Base-by-base conservation (phyloP, 2,329 filamentous ascomycete genomes). In the Periconia macrospinosa region DNA sequence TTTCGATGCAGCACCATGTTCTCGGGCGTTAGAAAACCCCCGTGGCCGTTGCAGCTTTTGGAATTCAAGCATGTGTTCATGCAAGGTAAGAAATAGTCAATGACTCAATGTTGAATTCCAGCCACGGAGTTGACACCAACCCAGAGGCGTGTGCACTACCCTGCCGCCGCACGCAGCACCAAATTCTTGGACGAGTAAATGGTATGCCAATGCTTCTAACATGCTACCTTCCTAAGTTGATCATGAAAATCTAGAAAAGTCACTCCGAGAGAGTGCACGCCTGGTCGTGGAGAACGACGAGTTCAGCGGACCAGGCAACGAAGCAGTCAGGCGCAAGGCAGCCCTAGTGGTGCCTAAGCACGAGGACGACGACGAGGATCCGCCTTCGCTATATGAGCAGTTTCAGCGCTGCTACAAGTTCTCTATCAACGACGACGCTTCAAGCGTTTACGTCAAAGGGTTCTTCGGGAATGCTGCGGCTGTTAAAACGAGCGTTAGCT, bases 381-480 rank as follows among this genome's bases (percentile, higher is more conserved):
- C 62, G 37, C 63, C 63, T 8, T 53, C 53, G 17, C 52, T 58
- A 19, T 46, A 55, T 3, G 80, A 84, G 57, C 78, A 78, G 40
- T 75, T 80, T 51, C 76, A 76, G 61, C 76, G 73, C 55, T 64
- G 78, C 82, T 81, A 55, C 75, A 79, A 58, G 82, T 81, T 27
- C 80, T 83, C 61, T 30, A 30, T 30, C 66, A 82, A 86, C 72
- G 84, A 84, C 52, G 87, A 92, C 74, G 82, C 84, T 54, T 83
- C 87, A 54, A 93, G 87, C 66, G 84, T 96, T 70, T 99, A 99
- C 75, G 91, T 85, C 65, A 99, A 97, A 81, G 93, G 92, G 47
- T 99, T 99, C 67, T 92, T 92, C 9, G 20, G 19, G 1, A 20
- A 45, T 18, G 43, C 11, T 13, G 84, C 92, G 42, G 84, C 89